Conservation (phyloP, 2,329 filamentous ascomycete genomes). For the Neofusicoccum cordaticola region DNA sequence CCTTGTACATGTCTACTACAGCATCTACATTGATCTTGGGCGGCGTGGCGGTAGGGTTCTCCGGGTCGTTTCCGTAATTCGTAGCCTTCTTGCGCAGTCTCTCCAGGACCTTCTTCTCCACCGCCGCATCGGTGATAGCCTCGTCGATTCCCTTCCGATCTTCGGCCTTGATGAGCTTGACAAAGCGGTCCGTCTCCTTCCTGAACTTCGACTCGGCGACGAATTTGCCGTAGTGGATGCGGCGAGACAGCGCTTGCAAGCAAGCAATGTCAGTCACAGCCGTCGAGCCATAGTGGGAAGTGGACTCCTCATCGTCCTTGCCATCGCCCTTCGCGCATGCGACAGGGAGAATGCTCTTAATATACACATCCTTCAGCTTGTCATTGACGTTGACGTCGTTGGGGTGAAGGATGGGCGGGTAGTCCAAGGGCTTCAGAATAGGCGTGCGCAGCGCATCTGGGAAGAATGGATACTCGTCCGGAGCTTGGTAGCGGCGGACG, state of each 20-base stretch:
- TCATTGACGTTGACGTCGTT: conserved; percentile 91
- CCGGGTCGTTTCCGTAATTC: conserved; percentile 91
- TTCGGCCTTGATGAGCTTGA: conserved; percentile 72
- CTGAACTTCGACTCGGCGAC: conserved; percentile 95
- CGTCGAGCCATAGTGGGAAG: conserved; percentile 93
- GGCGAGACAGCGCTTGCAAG: conserved; percentile 81
- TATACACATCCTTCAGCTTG: conserved; percentile 82
- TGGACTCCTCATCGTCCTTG: conserved; percentile 75
- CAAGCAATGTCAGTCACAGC: conserved; percentile 88
- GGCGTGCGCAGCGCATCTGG: conserved; percentile 73
- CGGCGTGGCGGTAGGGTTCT: conserved; percentile 54
- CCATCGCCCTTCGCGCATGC: conserved; percentile 77
- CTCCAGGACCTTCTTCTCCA: conserved; percentile 90
- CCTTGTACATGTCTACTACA: conserved; percentile 41
- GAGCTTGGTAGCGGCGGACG: conserved; percentile 90
- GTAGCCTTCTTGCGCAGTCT: conserved; percentile 82
- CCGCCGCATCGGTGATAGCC: conserved; percentile 84
- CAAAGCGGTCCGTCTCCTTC: conserved; percentile 77
- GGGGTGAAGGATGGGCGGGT: conserved; percentile 80
- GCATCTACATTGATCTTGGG: conserved; percentile 90
- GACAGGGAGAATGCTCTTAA: conserved; percentile 75
- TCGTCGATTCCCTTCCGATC: conserved; percentile 80
- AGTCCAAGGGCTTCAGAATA: conserved; percentile 82
- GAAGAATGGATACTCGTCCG: conserved; percentile 98
- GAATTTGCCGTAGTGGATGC: conserved; percentile 98